Conservation (phyloP, 176 grass and related monocot genomes). For the Chloris gayana region DNA sequence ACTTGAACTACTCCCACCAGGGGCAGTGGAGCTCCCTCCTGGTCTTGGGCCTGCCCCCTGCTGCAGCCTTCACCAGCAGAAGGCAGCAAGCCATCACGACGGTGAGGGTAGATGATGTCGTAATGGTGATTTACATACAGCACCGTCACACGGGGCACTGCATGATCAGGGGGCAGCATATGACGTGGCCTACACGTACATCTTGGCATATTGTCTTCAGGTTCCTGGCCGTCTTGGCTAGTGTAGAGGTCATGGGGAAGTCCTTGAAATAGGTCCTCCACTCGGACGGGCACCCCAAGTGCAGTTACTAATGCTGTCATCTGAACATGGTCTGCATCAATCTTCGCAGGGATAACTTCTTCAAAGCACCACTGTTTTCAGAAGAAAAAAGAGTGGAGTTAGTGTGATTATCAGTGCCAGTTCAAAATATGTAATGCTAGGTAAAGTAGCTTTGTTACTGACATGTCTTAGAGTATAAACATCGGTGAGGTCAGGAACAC, state of each 20-base stretch:
- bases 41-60: neutral
- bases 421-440: conserved; percentile 13
- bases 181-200: neutral
- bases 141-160: conserved; percentile 22
- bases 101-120: conserved; percentile 33
- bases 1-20: neutral
- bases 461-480: conserved; percentile 18
- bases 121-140: conserved; percentile 29
- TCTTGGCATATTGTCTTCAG: neutral
- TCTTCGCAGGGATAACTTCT: neutral
- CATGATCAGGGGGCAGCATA: neutral
- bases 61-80: neutral
- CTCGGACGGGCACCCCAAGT: conserved; percentile 23
- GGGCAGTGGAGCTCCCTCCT: neutral
- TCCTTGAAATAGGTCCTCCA: conserved; percentile 28
- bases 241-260: conserved; percentile 7
- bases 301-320: conserved; percentile 18
- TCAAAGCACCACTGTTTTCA: conserved; percentile 39
- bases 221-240: neutral
- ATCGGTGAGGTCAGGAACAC: neutral
- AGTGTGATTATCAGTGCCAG: neutral
- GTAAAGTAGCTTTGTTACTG: conserved; percentile 20
- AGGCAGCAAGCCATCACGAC: neutral
- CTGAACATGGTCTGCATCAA: conserved; percentile 12
- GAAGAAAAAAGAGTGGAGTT: neutral